Evolutionary conservation across 2,329 filamentous ascomycete species (phyloP), one percentile per base, ranked within the genome.

Genomic region (Trichoderma breve): DNA sequence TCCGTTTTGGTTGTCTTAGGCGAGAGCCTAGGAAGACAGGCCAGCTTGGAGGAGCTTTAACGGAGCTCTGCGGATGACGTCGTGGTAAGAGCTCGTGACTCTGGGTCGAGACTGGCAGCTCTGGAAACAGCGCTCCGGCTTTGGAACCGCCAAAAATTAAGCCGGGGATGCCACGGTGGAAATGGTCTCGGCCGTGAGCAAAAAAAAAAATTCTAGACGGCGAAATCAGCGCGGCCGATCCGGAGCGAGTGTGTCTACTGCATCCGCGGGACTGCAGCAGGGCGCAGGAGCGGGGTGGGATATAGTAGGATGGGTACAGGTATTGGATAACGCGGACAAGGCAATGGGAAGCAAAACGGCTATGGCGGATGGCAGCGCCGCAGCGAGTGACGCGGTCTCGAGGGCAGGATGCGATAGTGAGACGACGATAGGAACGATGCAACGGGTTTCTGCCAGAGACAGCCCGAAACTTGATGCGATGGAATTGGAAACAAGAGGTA

Each of bases 1-100:
- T 85, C 85, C 86, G 86, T 87, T 80, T 83, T 86, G 81, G 79
- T 79, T 77, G 80, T 79, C 80, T 80, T 77, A 75, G 78, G 76
- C 77, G 75, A 78, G 76, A 74, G 75, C 75, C 75, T 76, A 68
- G 71, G 72, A 70, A 58, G 72, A 71, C 71, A 43, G 74, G 70
- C 70, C 67, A 70, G 69, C 71, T 72, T 72, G 73, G 74, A 73
- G 74, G 75, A 75, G 77, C 74, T 76, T 65, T 65, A 74, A 51
- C 66, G 63, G 71, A 69, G 66, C 67, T 70, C 57, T 51, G 71
- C 68, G 73, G 72, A 76, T 74, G 74, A 73, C 73, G 75, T 73
- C 71, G 73, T 72, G 63, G 69, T 69, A 57, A 43, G 39, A 43
- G 67, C 67, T 73, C 67, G 72, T 65, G 68, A 70, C 61, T 73